Evolutionary conservation across 495 filamentous ascomycete species (phyloP), one percentile per base, ranked within the genome.

Genomic region (Baudoinia panamericana): DNA sequence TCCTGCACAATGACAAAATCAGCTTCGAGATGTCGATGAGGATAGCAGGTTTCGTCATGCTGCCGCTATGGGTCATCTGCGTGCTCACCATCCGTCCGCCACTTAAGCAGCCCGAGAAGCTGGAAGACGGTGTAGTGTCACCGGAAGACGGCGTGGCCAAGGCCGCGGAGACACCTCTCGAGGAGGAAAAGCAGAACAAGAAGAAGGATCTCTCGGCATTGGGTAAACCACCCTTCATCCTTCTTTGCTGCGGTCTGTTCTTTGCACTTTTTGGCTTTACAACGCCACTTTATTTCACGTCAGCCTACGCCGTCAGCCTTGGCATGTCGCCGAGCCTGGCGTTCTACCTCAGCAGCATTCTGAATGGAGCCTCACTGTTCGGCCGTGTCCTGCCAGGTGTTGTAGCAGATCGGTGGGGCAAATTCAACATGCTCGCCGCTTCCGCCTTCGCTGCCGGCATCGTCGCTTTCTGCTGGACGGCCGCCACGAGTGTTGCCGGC

Each of bases 1-100:
- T 56, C 32, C 43, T 56, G 34, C 48, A 54, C 27, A 15, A 31
- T 11, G 30, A 51, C 12, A 29, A 38, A 10, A 21, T 79, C 1
- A 64, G 68, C 1, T 82, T 78, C 36, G 72, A 61, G 11, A 80
- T 76, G 77, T 58, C 71, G 0, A 65, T 77, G 2, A 61, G 76
- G 5, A 62, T 77, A 16, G 55, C 71, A 11, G 76, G 65, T 1
- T 78, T 82, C 51, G 51, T 77, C 21, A 61, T 69, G 13, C 34
- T 71, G 2, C 62, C 66, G n/a, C 24, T 73, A 33, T 39, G 75
- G 7, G 28, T 37, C 0, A 56, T 75, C n/a, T 52, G 66, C 10
- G 56, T 56, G 29, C 15, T 66, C 4, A 51, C 61, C 1, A 50
- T 76, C 12, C 57, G 52, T 29, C 45, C 61, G 3, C 63, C 72